Conservation (phyloP, 2,329 filamentous ascomycete species). For the Colletotrichum musae region DNA sequence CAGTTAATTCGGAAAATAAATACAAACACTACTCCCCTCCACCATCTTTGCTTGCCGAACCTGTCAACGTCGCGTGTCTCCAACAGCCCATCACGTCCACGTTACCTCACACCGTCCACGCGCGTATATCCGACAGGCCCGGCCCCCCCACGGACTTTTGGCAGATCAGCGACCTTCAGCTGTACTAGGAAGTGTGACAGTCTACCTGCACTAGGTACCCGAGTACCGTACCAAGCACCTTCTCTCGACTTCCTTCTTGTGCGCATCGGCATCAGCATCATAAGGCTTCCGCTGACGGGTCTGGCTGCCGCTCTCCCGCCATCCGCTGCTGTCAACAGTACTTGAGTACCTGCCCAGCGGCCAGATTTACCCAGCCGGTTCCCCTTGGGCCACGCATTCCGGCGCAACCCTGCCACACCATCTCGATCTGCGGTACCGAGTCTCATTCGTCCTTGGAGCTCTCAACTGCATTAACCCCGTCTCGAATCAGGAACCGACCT, state of each 20-base stretch:
- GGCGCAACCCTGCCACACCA: conserved; percentile 38
- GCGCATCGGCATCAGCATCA: conserved; percentile 18
- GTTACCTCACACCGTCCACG: conserved; percentile 11
- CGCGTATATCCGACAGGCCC: conserved; percentile 26
- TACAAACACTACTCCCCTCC: conserved; percentile 11
- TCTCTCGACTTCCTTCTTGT: conserved; percentile 9
- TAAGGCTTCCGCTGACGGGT: conserved; percentile 26
- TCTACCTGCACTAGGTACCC: no score
- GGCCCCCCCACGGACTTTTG: not conserved
- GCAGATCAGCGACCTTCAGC: no score
- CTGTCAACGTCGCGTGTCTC: conserved; percentile 7
- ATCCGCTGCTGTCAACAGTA: conserved; percentile 32
- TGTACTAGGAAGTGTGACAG: no score
- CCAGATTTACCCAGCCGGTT: conserved; percentile 26
- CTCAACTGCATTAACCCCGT: conserved; percentile 34
- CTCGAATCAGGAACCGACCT: conserved; percentile 41
- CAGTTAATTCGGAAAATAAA: conserved; percentile 20
- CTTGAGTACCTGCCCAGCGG: not conserved
- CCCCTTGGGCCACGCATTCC: conserved; percentile 31
- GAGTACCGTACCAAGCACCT: no score
- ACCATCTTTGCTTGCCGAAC: not conserved
- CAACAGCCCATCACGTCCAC: not conserved
- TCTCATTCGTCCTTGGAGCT: conserved; percentile 28
- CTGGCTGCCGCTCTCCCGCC: conserved; percentile 39
- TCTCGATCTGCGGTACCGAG: conserved; percentile 28